phyloP scores from a whole-genome alignment of 345 rosid genomes.

The Gossypium bickii region DNA sequence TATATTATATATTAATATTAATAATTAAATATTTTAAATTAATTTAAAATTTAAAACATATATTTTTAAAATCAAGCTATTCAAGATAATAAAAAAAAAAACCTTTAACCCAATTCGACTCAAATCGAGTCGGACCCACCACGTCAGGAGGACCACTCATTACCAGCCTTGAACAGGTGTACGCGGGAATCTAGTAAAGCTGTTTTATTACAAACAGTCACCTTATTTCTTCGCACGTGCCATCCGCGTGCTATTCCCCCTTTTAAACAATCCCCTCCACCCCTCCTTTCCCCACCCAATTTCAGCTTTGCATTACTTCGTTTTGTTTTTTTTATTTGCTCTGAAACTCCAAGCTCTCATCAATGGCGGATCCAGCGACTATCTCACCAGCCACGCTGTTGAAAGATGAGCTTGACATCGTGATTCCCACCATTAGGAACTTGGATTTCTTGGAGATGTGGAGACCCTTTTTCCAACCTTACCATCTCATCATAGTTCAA shows the following conservation, averaged over 20 bases:
- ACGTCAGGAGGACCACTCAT: too few species aligned
- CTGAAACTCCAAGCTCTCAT: not conserved
- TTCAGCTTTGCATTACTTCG: not conserved
- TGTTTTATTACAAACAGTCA: not conserved
- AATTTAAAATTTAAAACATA: too few species aligned
- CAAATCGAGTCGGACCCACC: too few species aligned
- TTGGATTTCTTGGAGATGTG: not conserved
- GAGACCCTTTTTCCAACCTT: constrained; percentile 43
- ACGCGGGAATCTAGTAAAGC: not conserved
- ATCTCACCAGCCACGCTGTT: not conserved
- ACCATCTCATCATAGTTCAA: constrained; percentile 78
- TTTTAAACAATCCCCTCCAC: not conserved
- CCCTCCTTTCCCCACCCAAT: not conserved
- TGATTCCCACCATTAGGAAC: not conserved
- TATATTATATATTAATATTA: too few species aligned
- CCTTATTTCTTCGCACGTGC: not conserved
- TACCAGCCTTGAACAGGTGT: not conserved
- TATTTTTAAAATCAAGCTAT: too few species aligned
- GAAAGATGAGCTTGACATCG: not conserved
- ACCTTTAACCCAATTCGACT: too few species aligned
- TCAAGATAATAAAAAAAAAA: too few species aligned
- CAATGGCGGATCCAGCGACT: not conserved
- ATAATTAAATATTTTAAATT: too few species aligned
- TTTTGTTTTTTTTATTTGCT: not conserved
- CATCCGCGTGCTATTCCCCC: not conserved